phyloP scores from a whole-genome alignment of 1,284 basidiomycete species.

The Apiotrichum laibachii region DNA sequence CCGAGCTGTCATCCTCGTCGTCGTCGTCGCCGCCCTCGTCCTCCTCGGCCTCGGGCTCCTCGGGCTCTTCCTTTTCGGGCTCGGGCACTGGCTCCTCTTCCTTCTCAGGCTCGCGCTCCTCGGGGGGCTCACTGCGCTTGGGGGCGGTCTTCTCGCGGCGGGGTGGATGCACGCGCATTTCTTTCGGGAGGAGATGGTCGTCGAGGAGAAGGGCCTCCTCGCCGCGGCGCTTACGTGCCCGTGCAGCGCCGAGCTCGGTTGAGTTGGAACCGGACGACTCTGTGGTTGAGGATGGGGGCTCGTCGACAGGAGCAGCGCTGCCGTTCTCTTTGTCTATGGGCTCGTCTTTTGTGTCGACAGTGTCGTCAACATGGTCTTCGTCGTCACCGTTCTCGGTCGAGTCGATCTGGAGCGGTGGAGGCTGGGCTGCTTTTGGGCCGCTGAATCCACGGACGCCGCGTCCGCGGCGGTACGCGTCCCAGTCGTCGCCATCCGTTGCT shows the following conservation, averaged over 20 bases:
- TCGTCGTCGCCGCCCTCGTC: slow-evolving; percentile 68
- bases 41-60: slow-evolving; percentile 58
- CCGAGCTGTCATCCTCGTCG: slow-evolving; percentile 66
- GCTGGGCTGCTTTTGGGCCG: slow-evolving; percentile 15
- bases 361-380: not conserved
- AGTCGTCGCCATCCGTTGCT: slow-evolving; percentile 23
- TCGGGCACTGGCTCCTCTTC: slow-evolving; percentile 16
- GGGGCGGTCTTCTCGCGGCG: slow-evolving; percentile 7
- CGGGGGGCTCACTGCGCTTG: slow-evolving; percentile 10
- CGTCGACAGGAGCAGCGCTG: not conserved
- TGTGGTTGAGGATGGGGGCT: slow-evolving; percentile 2
- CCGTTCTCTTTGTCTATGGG: slow-evolving; percentile 6
- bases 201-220: slow-evolving; percentile 44
- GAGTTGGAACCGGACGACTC: slow-evolving; percentile 16
- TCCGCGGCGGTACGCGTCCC: slow-evolving; percentile 34
- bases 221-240: slow-evolving; percentile 35
- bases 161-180: slow-evolving; percentile 28
- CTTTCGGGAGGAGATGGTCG: slow-evolving; percentile 42
- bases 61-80: slow-evolving; percentile 50
- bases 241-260: slow-evolving; percentile 5
- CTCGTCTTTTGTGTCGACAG: slow-evolving; percentile 5
- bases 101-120: slow-evolving; percentile 9
- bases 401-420: slow-evolving; percentile 27
- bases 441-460: slow-evolving; percentile 32
- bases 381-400: slow-evolving; percentile 16